A percentile compares a stretch with the other conserved stretches of the same genome.
Evolutionary conservation across 176 grass and related monocot genomes (phyloP).

Genomic region (Poa pratensis): DNA sequence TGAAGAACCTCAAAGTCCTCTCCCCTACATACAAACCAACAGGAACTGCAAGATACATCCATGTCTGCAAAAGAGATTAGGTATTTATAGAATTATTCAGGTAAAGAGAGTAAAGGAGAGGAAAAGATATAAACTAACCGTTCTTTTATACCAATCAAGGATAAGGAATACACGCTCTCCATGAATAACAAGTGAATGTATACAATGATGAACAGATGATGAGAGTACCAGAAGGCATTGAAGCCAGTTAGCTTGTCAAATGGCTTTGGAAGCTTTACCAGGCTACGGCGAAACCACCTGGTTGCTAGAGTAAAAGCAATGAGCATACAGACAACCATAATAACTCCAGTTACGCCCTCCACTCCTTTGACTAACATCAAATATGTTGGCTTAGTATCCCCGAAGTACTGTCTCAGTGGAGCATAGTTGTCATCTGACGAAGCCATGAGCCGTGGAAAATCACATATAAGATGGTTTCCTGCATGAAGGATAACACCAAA

Average conservation of each 20-base stretch:
- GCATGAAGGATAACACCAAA: slow-evolving; percentile 85
- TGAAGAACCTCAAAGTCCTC: slow-evolving; percentile 83
- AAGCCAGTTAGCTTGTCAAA: slow-evolving; percentile 93
- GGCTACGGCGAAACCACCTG: slow-evolving; percentile 92
- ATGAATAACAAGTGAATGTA: slow-evolving; percentile 87
- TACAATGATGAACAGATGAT: slow-evolving; percentile 87
- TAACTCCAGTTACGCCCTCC: slow-evolving; percentile 84
- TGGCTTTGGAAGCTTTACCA: slow-evolving; percentile 83
- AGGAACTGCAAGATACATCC: slow-evolving; percentile 96
- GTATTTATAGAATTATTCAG: slow-evolving; percentile 10
- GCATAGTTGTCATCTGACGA: slow-evolving; percentile 61
- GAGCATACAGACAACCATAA: slow-evolving; percentile 86
- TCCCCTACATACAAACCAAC: slow-evolving; percentile 87
- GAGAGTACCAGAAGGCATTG: slow-evolving; percentile 99
- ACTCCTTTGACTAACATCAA: slow-evolving; percentile 51
- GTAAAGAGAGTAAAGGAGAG: slow-evolving; percentile 25
- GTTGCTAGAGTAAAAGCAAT: slow-evolving; percentile 91
- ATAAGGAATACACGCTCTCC: slow-evolving; percentile 82
- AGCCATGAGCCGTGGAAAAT: slow-evolving; percentile 81
- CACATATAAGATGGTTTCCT: slow-evolving; percentile 75
- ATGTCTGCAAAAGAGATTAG: slow-evolving; percentile 64
- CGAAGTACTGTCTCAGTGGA: slow-evolving; percentile 57
- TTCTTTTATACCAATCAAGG: slow-evolving; percentile 74
- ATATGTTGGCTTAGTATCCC: slow-evolving; percentile 75
- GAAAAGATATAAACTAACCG: slow-evolving; percentile 58